Percentiles rank a stretch among this genome's conserved stretches.
phyloP scores from a whole-genome alignment of 169 alveolate species.

The Fabrea salina region DNA sequence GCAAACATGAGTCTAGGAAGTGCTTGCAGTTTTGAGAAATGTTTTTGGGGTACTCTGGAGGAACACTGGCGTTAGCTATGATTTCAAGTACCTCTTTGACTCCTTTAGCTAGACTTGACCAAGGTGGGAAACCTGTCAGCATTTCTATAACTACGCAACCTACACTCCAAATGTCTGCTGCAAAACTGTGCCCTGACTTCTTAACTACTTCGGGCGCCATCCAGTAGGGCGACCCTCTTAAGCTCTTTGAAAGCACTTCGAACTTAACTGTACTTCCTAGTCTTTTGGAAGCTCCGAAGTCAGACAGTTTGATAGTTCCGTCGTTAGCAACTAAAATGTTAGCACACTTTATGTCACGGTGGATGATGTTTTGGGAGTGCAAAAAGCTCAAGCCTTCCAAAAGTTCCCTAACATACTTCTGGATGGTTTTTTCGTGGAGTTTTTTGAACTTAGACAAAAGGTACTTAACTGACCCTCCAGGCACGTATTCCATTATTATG shows the following conservation, averaged over 20 bases:
- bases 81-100: conserved; percentile 1
- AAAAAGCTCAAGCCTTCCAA: conserved; percentile 64
- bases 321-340: conserved; percentile 80
- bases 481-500: conserved; percentile 40
- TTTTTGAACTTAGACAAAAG: conserved; percentile 23
- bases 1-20: background rate
- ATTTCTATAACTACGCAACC: conserved; percentile 86
- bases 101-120: conserved; percentile 38
- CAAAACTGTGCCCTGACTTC: conserved; percentile 52
- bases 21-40: background rate
- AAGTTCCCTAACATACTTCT: conserved; percentile 32
- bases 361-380: conserved; percentile 78
- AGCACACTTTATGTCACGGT: conserved; percentile 82
- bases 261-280: background rate
- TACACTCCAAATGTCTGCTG: conserved; percentile 84
- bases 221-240: conserved; percentile 86
- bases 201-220: conserved; percentile 87
- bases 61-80: background rate
- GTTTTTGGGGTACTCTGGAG: background rate
- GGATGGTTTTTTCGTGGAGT: conserved; percentile 32
- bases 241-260: conserved; percentile 45
- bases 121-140: conserved; percentile 79
- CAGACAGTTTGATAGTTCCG: conserved; percentile 71
- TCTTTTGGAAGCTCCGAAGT: conserved; percentile 67
- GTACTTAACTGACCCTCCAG: conserved; percentile 44